Evolutionary conservation across 208 protist genomes (phyloP), one percentile per base, ranked within the genome.

Genomic region (Leishmania turanica): DNA sequence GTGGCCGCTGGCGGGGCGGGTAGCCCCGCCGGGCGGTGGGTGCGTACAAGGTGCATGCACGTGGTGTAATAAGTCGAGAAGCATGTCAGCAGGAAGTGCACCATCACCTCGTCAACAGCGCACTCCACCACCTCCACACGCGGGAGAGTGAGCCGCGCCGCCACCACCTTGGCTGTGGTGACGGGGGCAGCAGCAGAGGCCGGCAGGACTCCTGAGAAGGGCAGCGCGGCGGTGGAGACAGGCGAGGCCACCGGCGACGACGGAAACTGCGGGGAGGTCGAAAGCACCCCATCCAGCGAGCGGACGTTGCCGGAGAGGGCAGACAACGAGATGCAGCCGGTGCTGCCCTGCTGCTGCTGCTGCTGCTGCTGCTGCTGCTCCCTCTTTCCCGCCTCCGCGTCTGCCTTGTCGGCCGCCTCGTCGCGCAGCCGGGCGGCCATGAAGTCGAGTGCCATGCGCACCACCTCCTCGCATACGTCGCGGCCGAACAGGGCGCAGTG

Each of bases 81-180:
- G 69, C 82, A 79, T n/a, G 54, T 75, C 7, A 84, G 79, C 31
- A 88, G 45, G 58, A 88, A 83, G 79, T 86, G 81, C 27, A 85
- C 54, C 69, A 88, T 80, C 64, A 88, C 79, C 72, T 88, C 85
- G n/a, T 77, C 66, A n/a, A 88, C 75, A 1, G 17, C 64, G 78
- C 82, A 86, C 74, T 86, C 82, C 51, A 70, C 64, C 53, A 86
- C 82, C 66, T 86, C 82, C 8, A 82, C 78, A 0, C 77, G 78
- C 4, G 78, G 74, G 53, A 82, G 66, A 58, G 24, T 45, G 64
- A 82, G 42, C 11, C 58, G 77, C 15, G 82, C 27, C 1, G 65
- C 71, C 2, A 73, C 42, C 42, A 3, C 69, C 27, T 73, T 73
- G 45, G 69, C 69, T 24, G 45, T 73, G 34, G 42, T 53, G 11